Percentiles rank a stretch among this genome's conserved stretches.
These are phyloP conservation scores for Umbellularia californica DNA, from an alignment of 164 flowering plant genomes.

Conservation along the genomic window DNA sequence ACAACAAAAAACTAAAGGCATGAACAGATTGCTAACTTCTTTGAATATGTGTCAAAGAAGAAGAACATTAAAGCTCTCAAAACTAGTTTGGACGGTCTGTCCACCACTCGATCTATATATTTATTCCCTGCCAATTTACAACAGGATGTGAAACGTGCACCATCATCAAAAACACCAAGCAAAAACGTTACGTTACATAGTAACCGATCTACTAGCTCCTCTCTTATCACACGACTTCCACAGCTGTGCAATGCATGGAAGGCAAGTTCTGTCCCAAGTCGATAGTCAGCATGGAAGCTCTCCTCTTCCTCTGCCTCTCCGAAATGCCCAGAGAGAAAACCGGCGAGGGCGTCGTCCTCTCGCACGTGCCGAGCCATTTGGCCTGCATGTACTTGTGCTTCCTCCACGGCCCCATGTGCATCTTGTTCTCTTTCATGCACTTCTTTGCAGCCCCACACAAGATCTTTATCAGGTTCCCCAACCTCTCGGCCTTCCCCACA, in stretches of 20 bases:
- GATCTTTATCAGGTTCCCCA: constrained; percentile 48
- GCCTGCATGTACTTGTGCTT: constrained; percentile 85
- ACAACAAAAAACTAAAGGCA: too few species aligned
- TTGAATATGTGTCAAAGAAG: too few species aligned
- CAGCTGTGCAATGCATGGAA: constrained; percentile 32
- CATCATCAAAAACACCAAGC: background rate
- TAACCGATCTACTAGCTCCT: too few species aligned
- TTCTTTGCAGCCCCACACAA: constrained; percentile 68
- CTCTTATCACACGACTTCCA: constrained; percentile 29
- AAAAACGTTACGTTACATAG: background rate
- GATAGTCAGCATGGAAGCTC: constrained; percentile 49
- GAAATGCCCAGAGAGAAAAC: background rate
- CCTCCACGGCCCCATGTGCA: constrained; percentile 96
- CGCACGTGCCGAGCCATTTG: constrained; percentile 64
- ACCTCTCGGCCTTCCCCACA: constrained; percentile 70
- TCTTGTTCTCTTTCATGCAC: constrained; percentile 87
- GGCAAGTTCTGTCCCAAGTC: constrained; percentile 41
- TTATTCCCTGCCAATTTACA: background rate
- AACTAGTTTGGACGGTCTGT: background rate
- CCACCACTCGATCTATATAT: background rate
- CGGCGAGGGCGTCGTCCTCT: constrained; percentile 17
- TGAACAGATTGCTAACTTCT: too few species aligned
- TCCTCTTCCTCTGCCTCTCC: constrained; percentile 25
- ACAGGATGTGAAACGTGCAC: background rate
- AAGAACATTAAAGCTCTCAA: too few species aligned